Percentiles rank a stretch among this genome's conserved stretches.
phyloP scores from a whole-genome alignment of 257 asterid species.

The Solanum peruvianum region DNA sequence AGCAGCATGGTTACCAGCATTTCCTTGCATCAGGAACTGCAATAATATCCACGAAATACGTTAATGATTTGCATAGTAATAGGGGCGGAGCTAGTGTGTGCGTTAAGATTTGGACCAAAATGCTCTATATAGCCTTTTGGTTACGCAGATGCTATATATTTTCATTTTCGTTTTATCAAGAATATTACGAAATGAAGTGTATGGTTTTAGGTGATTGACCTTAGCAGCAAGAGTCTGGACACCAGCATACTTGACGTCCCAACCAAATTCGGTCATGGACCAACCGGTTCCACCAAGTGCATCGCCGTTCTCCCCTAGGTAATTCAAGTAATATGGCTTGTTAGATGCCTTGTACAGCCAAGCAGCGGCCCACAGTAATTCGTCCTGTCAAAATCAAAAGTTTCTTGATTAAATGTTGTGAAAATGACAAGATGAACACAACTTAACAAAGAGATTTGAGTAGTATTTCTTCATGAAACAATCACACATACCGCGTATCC shows the following conservation, averaged over 20 bases:
- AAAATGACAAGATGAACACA: background rate
- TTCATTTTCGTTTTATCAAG: background rate
- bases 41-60: background rate
- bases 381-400: constrained; percentile 42
- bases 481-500: constrained; percentile 84
- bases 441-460: background rate
- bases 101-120: background rate
- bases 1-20: constrained; percentile 35
- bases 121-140: background rate
- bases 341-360: constrained; percentile 94
- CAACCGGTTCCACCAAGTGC: constrained; percentile 94
- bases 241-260: constrained; percentile 98
- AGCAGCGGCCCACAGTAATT: constrained; percentile 93
- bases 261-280: constrained; percentile 94
- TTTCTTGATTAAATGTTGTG: background rate
- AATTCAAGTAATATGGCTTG: constrained; percentile 53
- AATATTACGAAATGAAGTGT: background rate
- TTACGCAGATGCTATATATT: background rate
- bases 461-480: background rate
- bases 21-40: constrained; percentile 85
- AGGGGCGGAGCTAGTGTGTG: background rate
- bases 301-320: constrained; percentile 66
- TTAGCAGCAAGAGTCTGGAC: constrained; percentile 82
- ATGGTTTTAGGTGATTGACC: constrained; percentile 17
- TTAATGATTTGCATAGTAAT: background rate